A percentile compares a stretch with the other conserved stretches of the same genome.
These are phyloP conservation scores for Debaryomyces subglobosus DNA, from an alignment of 1,139 yeast genomes.

Conservation along the genomic window DNA sequence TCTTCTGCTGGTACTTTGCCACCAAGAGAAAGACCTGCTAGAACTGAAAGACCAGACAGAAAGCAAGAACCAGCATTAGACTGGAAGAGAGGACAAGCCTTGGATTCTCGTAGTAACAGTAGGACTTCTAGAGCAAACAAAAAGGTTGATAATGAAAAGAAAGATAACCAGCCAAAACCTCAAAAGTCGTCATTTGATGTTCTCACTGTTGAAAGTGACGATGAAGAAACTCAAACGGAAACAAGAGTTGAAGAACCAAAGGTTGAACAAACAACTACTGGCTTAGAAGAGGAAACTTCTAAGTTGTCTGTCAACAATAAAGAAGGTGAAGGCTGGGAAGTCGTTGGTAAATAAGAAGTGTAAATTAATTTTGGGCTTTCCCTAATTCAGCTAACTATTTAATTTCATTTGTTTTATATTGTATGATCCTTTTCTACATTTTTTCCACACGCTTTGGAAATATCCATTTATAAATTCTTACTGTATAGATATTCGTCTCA, in stretches of 20 bases:
- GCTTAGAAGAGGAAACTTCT: conserved; percentile 49
- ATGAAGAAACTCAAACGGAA: conserved; percentile 49
- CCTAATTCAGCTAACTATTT: neutral
- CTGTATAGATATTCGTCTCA: conserved; percentile 5
- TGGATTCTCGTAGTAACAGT: conserved; percentile 28
- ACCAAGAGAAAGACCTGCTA: conserved; percentile 16
- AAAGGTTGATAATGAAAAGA: conserved; percentile 25
- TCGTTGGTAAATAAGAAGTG: conserved; percentile 49
- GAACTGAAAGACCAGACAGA: conserved; percentile 41
- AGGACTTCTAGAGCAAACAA: conserved; percentile 19
- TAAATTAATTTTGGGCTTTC: conserved; percentile 5
- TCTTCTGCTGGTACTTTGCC: conserved; percentile 23
- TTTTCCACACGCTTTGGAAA: neutral
- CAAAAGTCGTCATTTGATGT: conserved; percentile 68
- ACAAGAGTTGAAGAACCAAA: conserved; percentile 19
- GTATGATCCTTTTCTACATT: conserved; percentile 1
- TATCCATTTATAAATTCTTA: conserved; percentile 1
- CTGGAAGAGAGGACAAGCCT: conserved; percentile 36
- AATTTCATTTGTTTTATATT: conserved; percentile 6
- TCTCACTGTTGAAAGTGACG: conserved; percentile 59
- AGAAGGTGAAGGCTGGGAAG: conserved; percentile 63
- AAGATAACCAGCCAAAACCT: conserved; percentile 44
- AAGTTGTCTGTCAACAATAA: conserved; percentile 42
- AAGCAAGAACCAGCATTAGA: conserved; percentile 42
- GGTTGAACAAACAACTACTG: conserved; percentile 20